phyloP scores from a whole-genome alignment of 495 filamentous ascomycete species.

The Neurospora tetrasperma region DNA sequence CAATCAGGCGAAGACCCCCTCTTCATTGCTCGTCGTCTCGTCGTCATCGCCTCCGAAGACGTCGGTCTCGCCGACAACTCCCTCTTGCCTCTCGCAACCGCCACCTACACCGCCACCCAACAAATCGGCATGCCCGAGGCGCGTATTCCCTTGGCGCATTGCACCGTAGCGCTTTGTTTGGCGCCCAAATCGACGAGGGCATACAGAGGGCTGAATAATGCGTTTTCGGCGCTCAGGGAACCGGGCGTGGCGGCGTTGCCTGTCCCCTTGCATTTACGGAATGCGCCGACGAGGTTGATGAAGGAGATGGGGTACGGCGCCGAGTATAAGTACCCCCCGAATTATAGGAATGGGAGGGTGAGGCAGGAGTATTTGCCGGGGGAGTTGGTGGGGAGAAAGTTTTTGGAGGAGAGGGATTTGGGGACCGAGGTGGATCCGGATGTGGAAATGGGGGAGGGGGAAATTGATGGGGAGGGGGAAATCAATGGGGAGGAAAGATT shows the following conservation, averaged over 20 bases:
- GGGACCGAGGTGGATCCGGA: constrained; percentile 65
- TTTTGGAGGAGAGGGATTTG: constrained; percentile 76
- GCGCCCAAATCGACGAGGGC: constrained; percentile 78
- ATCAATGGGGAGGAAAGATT: no score
- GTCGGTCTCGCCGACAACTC: constrained; percentile 84
- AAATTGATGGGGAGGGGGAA: neutral
- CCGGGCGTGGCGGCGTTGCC: constrained; percentile 70
- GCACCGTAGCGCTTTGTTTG: constrained; percentile 68
- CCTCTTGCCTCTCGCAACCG: constrained; percentile 73
- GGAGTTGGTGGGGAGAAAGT: constrained; percentile 52
- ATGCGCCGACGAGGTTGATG: constrained; percentile 88
- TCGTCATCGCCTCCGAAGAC: constrained; percentile 87
- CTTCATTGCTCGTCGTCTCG: constrained; percentile 81
- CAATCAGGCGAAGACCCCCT: constrained; percentile 89
- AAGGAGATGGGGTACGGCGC: constrained; percentile 81
- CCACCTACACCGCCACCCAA: constrained; percentile 74
- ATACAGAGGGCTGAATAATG: constrained; percentile 75
- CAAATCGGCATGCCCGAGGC: constrained; percentile 92
- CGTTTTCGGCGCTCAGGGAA: constrained; percentile 60
- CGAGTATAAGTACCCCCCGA: constrained; percentile 95
- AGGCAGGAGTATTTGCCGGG: constrained; percentile 85
- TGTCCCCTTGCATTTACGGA: constrained; percentile 78
- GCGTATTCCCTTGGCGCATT: constrained; percentile 83
- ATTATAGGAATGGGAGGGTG: constrained; percentile 75
- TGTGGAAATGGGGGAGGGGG: constrained; percentile 22